Conservation (phyloP, 768 basidiomycete genomes). For the Russula vinacea region DNA sequence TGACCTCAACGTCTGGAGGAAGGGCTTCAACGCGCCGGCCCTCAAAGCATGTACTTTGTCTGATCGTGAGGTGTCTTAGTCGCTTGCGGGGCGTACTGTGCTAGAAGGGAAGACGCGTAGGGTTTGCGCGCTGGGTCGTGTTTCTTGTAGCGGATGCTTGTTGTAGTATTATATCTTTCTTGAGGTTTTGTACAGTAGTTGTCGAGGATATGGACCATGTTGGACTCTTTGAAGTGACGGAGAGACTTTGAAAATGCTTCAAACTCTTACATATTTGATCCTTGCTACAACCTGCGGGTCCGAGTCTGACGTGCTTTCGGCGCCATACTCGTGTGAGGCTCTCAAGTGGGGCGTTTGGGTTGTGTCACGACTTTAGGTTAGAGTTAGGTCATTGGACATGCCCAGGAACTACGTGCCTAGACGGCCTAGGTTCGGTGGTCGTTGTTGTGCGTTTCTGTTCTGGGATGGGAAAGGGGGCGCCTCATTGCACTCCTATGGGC, state of each 20-base stretch:
- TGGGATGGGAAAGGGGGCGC: not conserved
- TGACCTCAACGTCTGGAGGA: slow-evolving; percentile 18
- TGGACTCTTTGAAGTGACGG: too few relatives aligned
- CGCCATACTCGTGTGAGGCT: too few relatives aligned
- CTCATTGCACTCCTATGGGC: too few relatives aligned
- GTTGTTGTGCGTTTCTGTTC: not conserved
- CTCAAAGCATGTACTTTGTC: slow-evolving; percentile 26
- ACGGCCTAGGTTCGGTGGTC: not conserved
- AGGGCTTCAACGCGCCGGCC: slow-evolving; percentile 21
- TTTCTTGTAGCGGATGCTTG: not conserved
- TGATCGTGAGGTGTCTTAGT: slow-evolving; percentile 1
- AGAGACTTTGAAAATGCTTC: too few relatives aligned
- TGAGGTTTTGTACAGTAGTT: not conserved
- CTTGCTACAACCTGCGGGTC: too few relatives aligned
- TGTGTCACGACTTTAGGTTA: too few relatives aligned
- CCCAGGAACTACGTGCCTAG: too few relatives aligned
- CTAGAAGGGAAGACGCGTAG: not conserved
- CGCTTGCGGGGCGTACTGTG: not conserved
- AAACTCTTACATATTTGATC: too few relatives aligned
- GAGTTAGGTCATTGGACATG: too few relatives aligned
- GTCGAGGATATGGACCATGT: not conserved
- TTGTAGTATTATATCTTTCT: not conserved
- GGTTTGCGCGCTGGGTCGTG: not conserved
- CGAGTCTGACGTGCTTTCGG: too few relatives aligned
- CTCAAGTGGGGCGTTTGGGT: not conserved